Conservation (phyloP, 148 eudicot species). For the Bassia scoparia region DNA sequence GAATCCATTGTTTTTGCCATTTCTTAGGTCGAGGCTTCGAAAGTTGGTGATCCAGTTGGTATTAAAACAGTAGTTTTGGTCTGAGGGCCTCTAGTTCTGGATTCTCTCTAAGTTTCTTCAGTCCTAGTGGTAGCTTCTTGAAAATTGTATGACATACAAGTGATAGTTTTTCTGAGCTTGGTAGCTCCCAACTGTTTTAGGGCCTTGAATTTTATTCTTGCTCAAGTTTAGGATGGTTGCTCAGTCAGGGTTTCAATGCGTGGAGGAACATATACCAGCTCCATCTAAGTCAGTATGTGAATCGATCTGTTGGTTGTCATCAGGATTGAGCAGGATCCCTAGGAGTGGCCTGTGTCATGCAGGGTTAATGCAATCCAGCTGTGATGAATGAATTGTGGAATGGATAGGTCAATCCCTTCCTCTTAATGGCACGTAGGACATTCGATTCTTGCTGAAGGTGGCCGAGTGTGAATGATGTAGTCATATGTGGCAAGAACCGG, state of each 20-base stretch:
- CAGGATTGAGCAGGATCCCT: slow-evolving; percentile 51
- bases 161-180: slow-evolving; percentile 39
- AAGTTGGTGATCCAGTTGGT: slow-evolving; percentile 40
- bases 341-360: slow-evolving; percentile 54
- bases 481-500: background rate
- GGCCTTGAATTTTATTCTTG: slow-evolving; percentile 63
- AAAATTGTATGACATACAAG: slow-evolving; percentile 48
- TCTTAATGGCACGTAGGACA: slow-evolving; percentile 47
- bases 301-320: slow-evolving; percentile 44
- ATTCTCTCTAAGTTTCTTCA: slow-evolving; percentile 41
- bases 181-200: slow-evolving; percentile 33
- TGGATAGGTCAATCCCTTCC: slow-evolving; percentile 54
- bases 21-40: slow-evolving; percentile 34
- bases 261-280: slow-evolving; percentile 52
- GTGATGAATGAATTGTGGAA: slow-evolving; percentile 44
- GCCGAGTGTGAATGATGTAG: slow-evolving; percentile 23
- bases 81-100: slow-evolving; percentile 44
- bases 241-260: slow-evolving; percentile 60
- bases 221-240: slow-evolving; percentile 45
- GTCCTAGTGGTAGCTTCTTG: slow-evolving; percentile 39
- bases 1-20: slow-evolving; percentile 54
- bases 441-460: slow-evolving; percentile 43
- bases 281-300: slow-evolving; percentile 57
- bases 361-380: slow-evolving; percentile 60
- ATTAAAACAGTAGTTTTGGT: slow-evolving; percentile 53